Conservation (phyloP, 768 basidiomycete genomes). For the Leucogyrophana mollusca region DNA sequence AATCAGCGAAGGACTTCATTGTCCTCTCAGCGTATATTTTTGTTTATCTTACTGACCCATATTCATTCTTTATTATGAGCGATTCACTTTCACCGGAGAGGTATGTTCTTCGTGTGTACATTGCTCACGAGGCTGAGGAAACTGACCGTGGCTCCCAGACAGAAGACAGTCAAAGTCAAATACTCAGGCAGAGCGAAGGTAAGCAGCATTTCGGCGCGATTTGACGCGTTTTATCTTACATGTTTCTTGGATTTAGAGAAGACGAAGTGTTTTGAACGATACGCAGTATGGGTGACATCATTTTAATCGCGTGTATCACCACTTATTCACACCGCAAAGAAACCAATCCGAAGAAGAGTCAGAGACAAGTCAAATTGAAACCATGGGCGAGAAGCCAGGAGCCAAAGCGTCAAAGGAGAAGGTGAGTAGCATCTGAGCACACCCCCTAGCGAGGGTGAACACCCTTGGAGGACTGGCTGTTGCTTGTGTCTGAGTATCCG, state of each 20-base stretch:
- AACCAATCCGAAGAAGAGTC: constrained; percentile 8
- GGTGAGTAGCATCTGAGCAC: neutral
- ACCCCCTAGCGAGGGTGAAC: neutral
- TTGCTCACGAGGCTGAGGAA: too few species aligned
- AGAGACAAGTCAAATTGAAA: constrained; percentile 3
- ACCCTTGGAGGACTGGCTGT: neutral
- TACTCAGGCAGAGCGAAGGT: constrained; percentile 12
- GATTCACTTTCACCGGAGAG: constrained; percentile 13
- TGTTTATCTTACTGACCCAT: constrained; percentile 12
- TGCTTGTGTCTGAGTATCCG: neutral
- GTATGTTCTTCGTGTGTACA: constrained; percentile 11
- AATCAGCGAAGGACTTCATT: constrained; percentile 9
- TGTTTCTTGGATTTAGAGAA: constrained; percentile 2
- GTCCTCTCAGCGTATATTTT: constrained; percentile 14
- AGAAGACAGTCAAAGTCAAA: constrained; percentile 8
- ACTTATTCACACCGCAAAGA: neutral
- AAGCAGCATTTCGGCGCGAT: constrained; percentile 10
- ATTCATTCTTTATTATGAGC: constrained; percentile 31
- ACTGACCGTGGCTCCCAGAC: constrained; percentile 9
- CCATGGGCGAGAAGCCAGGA: neutral
- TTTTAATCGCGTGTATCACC: neutral
- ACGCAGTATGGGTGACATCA: constrained; percentile 5
- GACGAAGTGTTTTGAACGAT: constrained; percentile 1
- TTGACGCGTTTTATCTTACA: constrained; percentile 1
- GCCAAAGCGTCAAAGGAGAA: constrained; percentile 1